phyloP scores from a whole-genome alignment of 768 basidiomycete species.

The Tubosaeta sp. region DNA sequence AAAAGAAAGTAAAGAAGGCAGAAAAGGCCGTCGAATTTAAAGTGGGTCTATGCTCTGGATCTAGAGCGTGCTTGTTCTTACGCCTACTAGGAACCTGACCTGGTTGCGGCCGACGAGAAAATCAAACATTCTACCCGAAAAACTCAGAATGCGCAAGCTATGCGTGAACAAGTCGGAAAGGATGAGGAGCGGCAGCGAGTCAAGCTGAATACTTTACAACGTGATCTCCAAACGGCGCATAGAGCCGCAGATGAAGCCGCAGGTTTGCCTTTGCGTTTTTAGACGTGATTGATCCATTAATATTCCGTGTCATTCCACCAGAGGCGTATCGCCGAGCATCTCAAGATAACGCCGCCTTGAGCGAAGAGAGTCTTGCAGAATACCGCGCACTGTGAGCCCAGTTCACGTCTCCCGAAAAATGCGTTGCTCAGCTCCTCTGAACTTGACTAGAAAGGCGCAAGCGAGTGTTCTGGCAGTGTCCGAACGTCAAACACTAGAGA shows the following conservation, averaged over 20 bases:
- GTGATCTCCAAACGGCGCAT: constrained; percentile 64
- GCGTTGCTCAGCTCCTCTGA: constrained; percentile 2
- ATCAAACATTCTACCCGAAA: constrained; percentile 84
- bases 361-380: constrained; percentile 80
- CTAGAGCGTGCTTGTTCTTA: not conserved
- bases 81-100: constrained; percentile 65
- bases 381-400: constrained; percentile 42
- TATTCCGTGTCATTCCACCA: constrained; percentile 26
- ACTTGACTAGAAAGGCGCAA: constrained; percentile 58
- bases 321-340: constrained; percentile 74
- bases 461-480: constrained; percentile 78
- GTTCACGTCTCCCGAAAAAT: not conserved
- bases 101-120: constrained; percentile 81
- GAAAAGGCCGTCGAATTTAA: constrained; percentile 86
- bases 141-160: constrained; percentile 61
- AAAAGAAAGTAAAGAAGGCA: constrained; percentile 84
- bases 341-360: constrained; percentile 71
- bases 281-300: not conserved
- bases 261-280: constrained; percentile 42
- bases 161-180: constrained; percentile 58
- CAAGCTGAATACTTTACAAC: constrained; percentile 52
- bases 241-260: constrained; percentile 73
- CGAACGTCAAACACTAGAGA: constrained; percentile 84
- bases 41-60: constrained; percentile 36
- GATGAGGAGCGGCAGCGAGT: constrained; percentile 50